A percentile compares a stretch with the other conserved stretches of the same genome.
Conservation (phyloP, 78 protist genomes). For the Pigoraptor vietnamica region DNA sequence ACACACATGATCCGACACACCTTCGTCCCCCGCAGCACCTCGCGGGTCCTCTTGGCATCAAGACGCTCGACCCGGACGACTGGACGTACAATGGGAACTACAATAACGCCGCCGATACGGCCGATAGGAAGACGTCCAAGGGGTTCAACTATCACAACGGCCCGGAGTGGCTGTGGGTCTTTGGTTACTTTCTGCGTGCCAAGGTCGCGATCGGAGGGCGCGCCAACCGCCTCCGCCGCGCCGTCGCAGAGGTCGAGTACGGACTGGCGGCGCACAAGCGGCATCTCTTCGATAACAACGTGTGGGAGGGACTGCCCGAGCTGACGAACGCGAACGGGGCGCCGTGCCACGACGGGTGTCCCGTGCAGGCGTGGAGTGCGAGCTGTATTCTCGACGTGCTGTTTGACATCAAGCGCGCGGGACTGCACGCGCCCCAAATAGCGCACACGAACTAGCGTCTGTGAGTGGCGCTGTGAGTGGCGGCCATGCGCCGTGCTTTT, state of each 20-base stretch:
- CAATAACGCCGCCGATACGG: slow-evolving; percentile 62
- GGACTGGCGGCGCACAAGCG: background rate
- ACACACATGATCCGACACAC: background rate
- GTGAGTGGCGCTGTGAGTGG: background rate
- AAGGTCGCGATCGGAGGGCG: background rate
- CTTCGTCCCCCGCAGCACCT: background rate
- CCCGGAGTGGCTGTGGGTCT: slow-evolving; percentile 74
- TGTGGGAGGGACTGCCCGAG: slow-evolving; percentile 73
- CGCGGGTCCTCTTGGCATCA: slow-evolving; percentile 69
- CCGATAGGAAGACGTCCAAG: slow-evolving; percentile 47
- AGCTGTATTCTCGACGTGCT: background rate
- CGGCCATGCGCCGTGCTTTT: background rate
- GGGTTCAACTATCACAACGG: slow-evolving; percentile 88
- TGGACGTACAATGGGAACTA: slow-evolving; percentile 70
- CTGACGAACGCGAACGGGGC: slow-evolving; percentile 73
- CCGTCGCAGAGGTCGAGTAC: background rate
- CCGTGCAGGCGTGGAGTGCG: slow-evolving; percentile 2
- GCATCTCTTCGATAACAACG: background rate
- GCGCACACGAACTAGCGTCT: no score
- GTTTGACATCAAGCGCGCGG: background rate
- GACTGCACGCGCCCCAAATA: background rate
- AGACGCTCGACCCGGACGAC: slow-evolving; percentile 63
- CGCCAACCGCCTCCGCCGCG: background rate
- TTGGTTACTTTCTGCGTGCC: slow-evolving; percentile 54
- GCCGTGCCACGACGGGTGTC: slow-evolving; percentile 9